A percentile compares a stretch with the other conserved stretches of the same genome.
Conservation (phyloP, 768 basidiomycete species). For the Steccherinum ochraceum region DNA sequence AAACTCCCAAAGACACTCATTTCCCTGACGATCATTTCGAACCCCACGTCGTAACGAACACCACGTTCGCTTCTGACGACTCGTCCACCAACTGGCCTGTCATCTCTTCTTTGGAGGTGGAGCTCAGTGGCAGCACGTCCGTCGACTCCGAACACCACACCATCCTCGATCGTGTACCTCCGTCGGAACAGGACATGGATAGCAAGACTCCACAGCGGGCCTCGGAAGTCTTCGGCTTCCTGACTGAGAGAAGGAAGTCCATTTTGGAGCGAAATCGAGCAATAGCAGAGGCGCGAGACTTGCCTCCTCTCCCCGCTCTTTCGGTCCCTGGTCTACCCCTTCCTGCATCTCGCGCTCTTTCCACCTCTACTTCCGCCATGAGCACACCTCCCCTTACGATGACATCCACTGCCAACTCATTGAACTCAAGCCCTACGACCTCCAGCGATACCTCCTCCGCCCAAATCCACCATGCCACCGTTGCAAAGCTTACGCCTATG, state of each 20-base stretch:
- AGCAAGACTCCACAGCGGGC: constrained; percentile 59
- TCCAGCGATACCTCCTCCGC: constrained; percentile 20
- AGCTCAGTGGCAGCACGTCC: constrained; percentile 48
- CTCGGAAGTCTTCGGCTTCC: constrained; percentile 70
- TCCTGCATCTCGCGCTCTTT: constrained; percentile 23
- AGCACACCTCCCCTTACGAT: constrained; percentile 5
- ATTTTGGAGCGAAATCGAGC: constrained; percentile 27
- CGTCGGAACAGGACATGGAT: constrained; percentile 14
- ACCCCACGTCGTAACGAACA: constrained; percentile 23
- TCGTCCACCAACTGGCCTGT: constrained; percentile 31
- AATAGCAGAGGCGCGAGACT: constrained; percentile 19
- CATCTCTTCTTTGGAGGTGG: constrained; percentile 74
- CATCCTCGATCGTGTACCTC: neutral
- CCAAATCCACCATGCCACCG: constrained; percentile 21
- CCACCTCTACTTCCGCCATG: constrained; percentile 21
- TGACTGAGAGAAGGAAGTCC: constrained; percentile 41
- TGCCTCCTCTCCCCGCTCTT: constrained; percentile 28
- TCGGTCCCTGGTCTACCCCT: neutral
- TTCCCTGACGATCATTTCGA: constrained; percentile 26
- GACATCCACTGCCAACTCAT: neutral
- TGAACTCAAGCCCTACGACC: constrained; percentile 14
- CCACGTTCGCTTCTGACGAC: constrained; percentile 41
- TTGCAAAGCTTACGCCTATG: constrained; percentile 18
- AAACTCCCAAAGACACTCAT: constrained; percentile 43
- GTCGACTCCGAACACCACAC: constrained; percentile 13